Evolutionary conservation across 176 grass and related monocot species (phyloP), one percentile per base, ranked within the genome.

Genomic region (Bromus sterilis): DNA sequence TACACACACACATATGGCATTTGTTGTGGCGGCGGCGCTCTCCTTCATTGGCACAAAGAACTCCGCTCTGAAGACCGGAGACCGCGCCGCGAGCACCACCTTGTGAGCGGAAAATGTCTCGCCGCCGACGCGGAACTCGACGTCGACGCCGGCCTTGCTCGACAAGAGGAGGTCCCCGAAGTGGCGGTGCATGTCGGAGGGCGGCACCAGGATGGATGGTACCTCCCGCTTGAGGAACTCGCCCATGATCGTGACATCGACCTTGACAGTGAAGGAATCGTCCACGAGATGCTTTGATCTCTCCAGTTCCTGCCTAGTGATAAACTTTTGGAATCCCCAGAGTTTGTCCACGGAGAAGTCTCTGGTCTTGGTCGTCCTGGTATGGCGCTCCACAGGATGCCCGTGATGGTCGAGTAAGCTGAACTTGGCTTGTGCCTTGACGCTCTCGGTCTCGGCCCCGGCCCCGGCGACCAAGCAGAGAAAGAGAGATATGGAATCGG

Each of bases 141-240:
- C 67, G 44, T 71, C 39, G 13, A 16, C 3, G 40, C 24, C 24
- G 0, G 24, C 24, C 0, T 71, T 71, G 40, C 13, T 71, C 3
- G 24, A 18, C 15, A 82, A 55, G 55, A 88, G 62, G 55, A 88
- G 77, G 13, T 85, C 67, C 8, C 53, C 67, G 7, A 85, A 71
- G 62, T 91, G 81, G 26, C 30, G 56, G 51, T 89, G 58, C 68
- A 89, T 63, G 82, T 84, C 74, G 11, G 71, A 33, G 26, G 84
- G 60, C 6, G 77, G 58, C n/a, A 75, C 36, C 3, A 43, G 1
- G 66, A 41, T 41, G 23, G 23, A 42, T 15, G 66, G 66, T 2
- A 36, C 42, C 39, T 29, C 3, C 13, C 5, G 37, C 14, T 6
- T 24, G 23, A 7, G 66, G n/a, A 25, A 69, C 3, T 30, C 39